Conservation (phyloP, 2,329 filamentous ascomycete genomes). For the Sporothrix brasiliensis region DNA sequence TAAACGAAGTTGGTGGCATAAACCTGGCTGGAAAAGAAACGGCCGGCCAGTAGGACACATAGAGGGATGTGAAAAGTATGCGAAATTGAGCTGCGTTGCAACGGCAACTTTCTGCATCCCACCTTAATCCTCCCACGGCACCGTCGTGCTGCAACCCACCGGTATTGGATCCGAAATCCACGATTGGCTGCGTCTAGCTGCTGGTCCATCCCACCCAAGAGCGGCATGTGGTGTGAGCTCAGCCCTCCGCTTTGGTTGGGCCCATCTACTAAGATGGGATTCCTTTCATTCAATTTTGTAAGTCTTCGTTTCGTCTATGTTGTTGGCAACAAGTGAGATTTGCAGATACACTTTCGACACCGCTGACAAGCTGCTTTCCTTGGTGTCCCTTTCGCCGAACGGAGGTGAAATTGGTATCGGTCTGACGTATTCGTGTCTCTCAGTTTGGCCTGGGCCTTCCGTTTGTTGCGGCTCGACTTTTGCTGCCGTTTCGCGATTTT, state of each 20-base stretch:
- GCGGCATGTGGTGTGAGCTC: constrained; percentile 22
- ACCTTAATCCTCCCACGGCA: background rate
- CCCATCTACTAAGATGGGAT: background rate
- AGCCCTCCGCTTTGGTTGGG: constrained; percentile 20
- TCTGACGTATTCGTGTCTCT: background rate
- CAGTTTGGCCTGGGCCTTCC: background rate
- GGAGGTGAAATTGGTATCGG: no score
- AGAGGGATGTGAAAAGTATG: constrained; percentile 4
- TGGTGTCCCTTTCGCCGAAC: background rate
- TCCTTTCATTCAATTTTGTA: background rate
- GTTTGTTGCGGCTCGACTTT: background rate
- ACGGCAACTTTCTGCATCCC: background rate
- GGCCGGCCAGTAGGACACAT: background rate
- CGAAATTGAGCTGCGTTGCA: constrained; percentile 15
- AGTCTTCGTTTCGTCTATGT: background rate
- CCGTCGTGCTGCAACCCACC: constrained; percentile 7
- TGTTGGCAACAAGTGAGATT: background rate
- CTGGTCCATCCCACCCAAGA: constrained; percentile 7
- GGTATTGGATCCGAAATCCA: constrained; percentile 18
- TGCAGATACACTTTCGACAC: background rate
- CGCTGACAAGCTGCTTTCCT: constrained; percentile 15
- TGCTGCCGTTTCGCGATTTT: background rate
- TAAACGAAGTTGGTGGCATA: background rate
- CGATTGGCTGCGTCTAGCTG: constrained; percentile 24
- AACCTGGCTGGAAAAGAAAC: background rate